Evolutionary conservation across 1,284 basidiomycete species (phyloP), one percentile per base, ranked within the genome.

Genomic region (Fomitopsis pinicola): DNA sequence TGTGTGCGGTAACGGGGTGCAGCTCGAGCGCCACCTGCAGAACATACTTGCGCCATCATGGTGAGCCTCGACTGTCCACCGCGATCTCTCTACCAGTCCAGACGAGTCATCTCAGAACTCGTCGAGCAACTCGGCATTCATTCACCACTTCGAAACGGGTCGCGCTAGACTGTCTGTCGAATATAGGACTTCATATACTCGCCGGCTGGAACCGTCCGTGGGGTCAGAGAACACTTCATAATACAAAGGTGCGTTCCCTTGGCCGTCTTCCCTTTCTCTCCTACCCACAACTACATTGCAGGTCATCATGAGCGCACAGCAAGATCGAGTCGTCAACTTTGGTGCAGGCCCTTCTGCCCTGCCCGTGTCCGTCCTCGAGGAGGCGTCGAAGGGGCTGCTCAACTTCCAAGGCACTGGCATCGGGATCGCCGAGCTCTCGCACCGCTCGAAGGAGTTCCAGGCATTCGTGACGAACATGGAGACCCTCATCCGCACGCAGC

Each of bases 351-450:
- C 95, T 30, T 96, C 93, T 35, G 90, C 92, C 0, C 80, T 98
- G 40, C 95, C 95, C 17, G 83, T 87, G 19, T 78, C 85, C 4
- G 93, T 97, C 14, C 86, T 98, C 45, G 78, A 87, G 70, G 88
- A 95, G 69, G 92, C 95, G 2, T 80, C 87, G 35, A 82, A 86
- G 64, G 90, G 88, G 12, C 81, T 98, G 17, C 77, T 98, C 70
- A 91, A 97, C 78, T 98, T 95, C 77, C 80, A 88, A 61, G 82
- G 82, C 55, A 95, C 92, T 3, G 96, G 95, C 40, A 95, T 98
- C 68, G 95, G 95, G 55, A 87, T 98, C 71, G 92, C 93, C 57
- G 95, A 98, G 76, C 87, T 97, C 71, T 95, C 92, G 1, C 95
- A 98, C 75, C 91, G 95, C 65, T 94, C 94, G 46, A 88, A 91